Evolutionary conservation across 1,284 basidiomycete genomes (phyloP), one percentile per base, ranked within the genome.

Genomic region (Rhodotorula sp.): DNA sequence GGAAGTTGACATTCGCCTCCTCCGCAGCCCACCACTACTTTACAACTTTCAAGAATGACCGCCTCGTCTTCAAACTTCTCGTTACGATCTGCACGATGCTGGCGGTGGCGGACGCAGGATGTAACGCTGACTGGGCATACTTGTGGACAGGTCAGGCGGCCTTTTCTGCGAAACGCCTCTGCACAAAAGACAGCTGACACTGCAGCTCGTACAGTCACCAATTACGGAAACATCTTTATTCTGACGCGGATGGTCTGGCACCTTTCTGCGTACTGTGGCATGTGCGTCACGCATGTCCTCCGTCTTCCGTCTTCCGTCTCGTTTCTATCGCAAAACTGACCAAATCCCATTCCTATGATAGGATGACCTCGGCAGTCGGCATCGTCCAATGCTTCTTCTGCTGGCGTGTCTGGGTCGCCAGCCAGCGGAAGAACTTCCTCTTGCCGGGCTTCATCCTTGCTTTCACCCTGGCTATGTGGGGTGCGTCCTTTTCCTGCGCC

Each of bases 401-500:
- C 19, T 59, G 57, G 57, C 44, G 57, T 9, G 44, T 59, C 6
- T 59, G 57, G 57, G 29, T 47, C 29, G 57, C 47, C 46, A 46
- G 36, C 5, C 36, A 44, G 36, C n/a, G 20, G 13, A 30, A 46
- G 57, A 46, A 44, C 36, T n/a, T 24, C 5, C 13, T 36, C 54
- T 34, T 55, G 2, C 19, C 11, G 32, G 54, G 54, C 34, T 51
- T 51, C 49, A 27, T 51, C 49, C n/a, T 51, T 11, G 54, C 54
- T 24, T 7, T 20, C 54, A 36, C 36, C 17, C 54, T 55, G 5
- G 22, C 52, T 8, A 34, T 24, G 13, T 17, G 34, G 32, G 54
- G 52, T 53, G 15, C 52, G 52, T 27, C 36, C 54, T 8, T 32
- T 54, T 36, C 22, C 17, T 36, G 10, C 54, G 30, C 24, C 13